These are phyloP conservation scores for Gentiana dahurica DNA, from an alignment of 257 asterid species.

Conservation along the genomic window DNA sequence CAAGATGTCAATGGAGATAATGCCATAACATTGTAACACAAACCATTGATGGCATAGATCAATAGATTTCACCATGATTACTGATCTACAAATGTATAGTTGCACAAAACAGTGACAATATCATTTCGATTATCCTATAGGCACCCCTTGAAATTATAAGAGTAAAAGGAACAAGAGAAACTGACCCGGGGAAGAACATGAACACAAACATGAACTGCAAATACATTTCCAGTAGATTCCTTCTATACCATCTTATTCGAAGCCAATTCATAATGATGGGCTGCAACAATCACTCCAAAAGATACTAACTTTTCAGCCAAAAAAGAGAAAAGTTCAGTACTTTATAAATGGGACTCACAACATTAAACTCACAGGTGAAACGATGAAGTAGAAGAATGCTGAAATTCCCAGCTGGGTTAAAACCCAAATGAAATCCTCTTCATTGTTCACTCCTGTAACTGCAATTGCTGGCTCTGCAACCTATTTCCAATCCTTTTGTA, in stretches of 20 bases:
- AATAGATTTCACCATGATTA: too few species aligned
- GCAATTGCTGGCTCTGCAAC: conserved; percentile 60
- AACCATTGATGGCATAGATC: too few species aligned
- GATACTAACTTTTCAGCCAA: not conserved
- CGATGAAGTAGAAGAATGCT: conserved; percentile 66
- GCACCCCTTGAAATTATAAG: too few species aligned
- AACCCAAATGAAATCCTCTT: conserved; percentile 43
- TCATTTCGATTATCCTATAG: too few species aligned
- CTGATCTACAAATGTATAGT: too few species aligned
- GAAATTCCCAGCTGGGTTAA: conserved; percentile 58
- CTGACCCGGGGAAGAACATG: conserved; percentile 80
- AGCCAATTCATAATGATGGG: conserved; percentile 87
- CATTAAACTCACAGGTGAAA: conserved; percentile 45
- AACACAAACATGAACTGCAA: conserved; percentile 82
- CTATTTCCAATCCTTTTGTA: conserved; percentile 16
- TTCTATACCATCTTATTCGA: conserved; percentile 72
- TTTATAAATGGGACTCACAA: too few species aligned
- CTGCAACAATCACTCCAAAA: conserved; percentile 24
- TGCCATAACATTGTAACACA: too few species aligned
- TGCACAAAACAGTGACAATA: too few species aligned
- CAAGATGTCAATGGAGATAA: too few species aligned
- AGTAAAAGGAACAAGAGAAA: not conserved
- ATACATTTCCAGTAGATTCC: conserved; percentile 71
- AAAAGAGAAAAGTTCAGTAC: not conserved
- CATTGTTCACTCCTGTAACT: conserved; percentile 57